Percentiles rank a stretch among this genome's conserved stretches.
Conservation (phyloP, 441 rosid genomes). For the Jatropha multifida region DNA sequence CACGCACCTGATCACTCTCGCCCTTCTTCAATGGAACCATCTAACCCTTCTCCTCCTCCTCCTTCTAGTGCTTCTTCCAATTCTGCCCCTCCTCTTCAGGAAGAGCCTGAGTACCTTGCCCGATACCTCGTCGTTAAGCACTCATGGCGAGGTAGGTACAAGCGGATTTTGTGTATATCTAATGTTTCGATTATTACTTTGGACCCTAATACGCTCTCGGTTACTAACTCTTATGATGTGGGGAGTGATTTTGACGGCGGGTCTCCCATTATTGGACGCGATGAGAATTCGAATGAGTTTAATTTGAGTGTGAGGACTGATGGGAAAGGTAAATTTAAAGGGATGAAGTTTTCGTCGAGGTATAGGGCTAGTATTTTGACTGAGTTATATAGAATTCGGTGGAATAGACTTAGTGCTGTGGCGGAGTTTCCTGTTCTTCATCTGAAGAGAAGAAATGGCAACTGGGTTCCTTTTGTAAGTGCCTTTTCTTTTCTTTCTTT, state of each 20-base stretch:
- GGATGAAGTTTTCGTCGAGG: conserved; percentile 77
- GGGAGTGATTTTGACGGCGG: conserved; percentile 79
- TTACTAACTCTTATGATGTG: conserved; percentile 82
- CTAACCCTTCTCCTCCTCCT: conserved; percentile 24
- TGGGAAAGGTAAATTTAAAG: conserved; percentile 89
- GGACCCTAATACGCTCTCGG: conserved; percentile 73
- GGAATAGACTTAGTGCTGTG: conserved; percentile 61
- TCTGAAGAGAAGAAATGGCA: conserved; percentile 70
- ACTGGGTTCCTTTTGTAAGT: conserved; percentile 82
- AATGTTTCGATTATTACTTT: conserved; percentile 67
- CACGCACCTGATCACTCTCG: conserved; percentile 26
- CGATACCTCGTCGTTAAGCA: conserved; percentile 89
- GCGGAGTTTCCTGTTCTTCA: conserved; percentile 93
- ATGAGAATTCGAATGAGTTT: conserved; percentile 79
- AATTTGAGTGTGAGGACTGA: conserved; percentile 81
- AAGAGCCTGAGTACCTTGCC: conserved; percentile 95
- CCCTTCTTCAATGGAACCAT: conserved; percentile 37
- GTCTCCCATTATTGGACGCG: conserved; percentile 72
- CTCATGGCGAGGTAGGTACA: conserved; percentile 99
- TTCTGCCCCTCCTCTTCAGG: conserved; percentile 39
- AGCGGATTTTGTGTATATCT: conserved; percentile 86
- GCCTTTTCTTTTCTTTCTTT: neutral
- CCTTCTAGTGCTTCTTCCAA: conserved; percentile 28
- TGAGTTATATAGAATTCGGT: conserved; percentile 78
- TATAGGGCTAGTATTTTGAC: conserved; percentile 85